Conservation (phyloP, 2,329 filamentous ascomycete genomes). For the Metarhizium humberi region DNA sequence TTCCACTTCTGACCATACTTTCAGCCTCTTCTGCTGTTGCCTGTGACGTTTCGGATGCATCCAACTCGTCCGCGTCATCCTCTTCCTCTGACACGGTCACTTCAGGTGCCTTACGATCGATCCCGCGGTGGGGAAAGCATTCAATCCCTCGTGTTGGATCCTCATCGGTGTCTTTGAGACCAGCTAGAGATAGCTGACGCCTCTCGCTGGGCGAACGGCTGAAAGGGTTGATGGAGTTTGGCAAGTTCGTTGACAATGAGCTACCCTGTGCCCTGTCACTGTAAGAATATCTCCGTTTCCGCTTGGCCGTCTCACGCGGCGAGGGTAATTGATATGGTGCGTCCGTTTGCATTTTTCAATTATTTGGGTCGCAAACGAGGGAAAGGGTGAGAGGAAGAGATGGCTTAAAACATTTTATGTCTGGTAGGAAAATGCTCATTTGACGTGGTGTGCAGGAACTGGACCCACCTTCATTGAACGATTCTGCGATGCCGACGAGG, state of each 20-base stretch:
- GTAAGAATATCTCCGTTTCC: conserved; percentile 1
- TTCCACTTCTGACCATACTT: background rate
- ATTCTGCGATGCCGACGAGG: too few relatives aligned
- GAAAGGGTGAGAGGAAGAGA: background rate
- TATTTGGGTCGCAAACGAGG: background rate
- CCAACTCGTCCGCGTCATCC: background rate
- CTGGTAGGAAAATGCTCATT: too few relatives aligned
- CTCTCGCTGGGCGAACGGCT: conserved; percentile 44
- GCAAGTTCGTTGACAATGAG: conserved; percentile 13
- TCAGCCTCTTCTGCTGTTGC: background rate
- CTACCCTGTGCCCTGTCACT: background rate
- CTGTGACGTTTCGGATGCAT: background rate
- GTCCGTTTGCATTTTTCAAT: background rate
- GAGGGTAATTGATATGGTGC: background rate
- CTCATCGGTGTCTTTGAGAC: conserved; percentile 38
- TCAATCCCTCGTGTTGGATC: conserved; percentile 26
- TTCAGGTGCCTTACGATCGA: conserved; percentile 5
- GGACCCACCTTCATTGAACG: too few relatives aligned
- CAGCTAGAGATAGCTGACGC: conserved; percentile 43
- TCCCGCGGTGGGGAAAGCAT: conserved; percentile 43
- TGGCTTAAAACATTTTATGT: too few relatives aligned
- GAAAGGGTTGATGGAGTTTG: conserved; percentile 41
- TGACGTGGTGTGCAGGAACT: too few relatives aligned
- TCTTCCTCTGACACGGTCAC: conserved; percentile 2
- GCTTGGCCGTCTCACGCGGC: background rate